A percentile compares a stretch with the other conserved stretches of the same genome.
Evolutionary conservation across 2,329 filamentous ascomycete species (phyloP).

Genomic region (Decorospora gaudefroyi): DNA sequence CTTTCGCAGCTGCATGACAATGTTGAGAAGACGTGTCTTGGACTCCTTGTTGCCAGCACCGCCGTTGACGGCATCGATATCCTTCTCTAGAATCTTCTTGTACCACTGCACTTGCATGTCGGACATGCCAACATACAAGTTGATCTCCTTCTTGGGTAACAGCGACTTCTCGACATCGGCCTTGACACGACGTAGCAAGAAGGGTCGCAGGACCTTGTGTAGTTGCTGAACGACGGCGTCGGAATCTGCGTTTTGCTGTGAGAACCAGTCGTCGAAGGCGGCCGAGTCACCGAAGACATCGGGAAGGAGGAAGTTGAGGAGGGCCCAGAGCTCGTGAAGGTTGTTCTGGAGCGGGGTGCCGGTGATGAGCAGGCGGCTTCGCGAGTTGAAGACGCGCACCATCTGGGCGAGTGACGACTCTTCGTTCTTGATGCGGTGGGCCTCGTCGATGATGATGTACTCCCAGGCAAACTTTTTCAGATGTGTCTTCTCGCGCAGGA

Average conservation of each 20-base stretch:
- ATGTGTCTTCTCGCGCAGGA: slow-evolving; percentile 90
- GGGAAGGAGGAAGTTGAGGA: slow-evolving; percentile 96
- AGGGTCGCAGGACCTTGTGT: slow-evolving; percentile 88
- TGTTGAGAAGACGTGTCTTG: slow-evolving; percentile 94
- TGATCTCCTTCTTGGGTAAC: slow-evolving; percentile 95
- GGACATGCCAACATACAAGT: slow-evolving; percentile 96
- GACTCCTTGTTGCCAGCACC: slow-evolving; percentile 96
- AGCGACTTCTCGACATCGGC: slow-evolving; percentile 97
- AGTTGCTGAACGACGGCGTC: slow-evolving; percentile 96
- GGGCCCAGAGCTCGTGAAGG: slow-evolving; percentile 93
- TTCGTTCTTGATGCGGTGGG: slow-evolving; percentile 99
- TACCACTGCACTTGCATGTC: slow-evolving; percentile 99
- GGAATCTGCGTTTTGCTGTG: slow-evolving; percentile 83
- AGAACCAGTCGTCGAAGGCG: slow-evolving; percentile 98
- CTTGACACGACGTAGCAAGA: slow-evolving; percentile 94
- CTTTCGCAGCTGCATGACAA: slow-evolving; percentile 98
- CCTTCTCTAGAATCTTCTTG: slow-evolving; percentile 97
- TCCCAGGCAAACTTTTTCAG: slow-evolving; percentile 99
- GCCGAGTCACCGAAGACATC: slow-evolving; percentile 97
- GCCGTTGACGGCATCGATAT: slow-evolving; percentile 97
- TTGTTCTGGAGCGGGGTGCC: slow-evolving; percentile 98
- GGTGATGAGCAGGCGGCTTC: slow-evolving; percentile 93
- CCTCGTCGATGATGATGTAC: slow-evolving; percentile 98
- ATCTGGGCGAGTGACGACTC: slow-evolving; percentile 96
- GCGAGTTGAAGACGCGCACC: slow-evolving; percentile 92